Conservation (phyloP, 2,329 filamentous ascomycete species). For the Pseudogymnoascus pannorum region DNA sequence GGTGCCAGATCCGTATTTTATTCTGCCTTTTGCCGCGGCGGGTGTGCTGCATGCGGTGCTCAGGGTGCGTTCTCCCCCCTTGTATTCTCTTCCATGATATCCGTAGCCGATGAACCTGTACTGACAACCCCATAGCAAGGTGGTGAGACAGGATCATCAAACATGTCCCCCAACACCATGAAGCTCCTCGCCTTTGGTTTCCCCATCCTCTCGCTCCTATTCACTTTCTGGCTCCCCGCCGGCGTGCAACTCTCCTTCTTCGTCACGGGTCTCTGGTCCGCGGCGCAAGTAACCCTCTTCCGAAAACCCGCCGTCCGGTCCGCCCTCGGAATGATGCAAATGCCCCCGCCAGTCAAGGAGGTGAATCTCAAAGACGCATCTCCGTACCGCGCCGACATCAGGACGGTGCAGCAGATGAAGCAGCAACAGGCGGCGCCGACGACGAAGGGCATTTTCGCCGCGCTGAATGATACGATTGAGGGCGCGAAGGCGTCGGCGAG, state of each 20-base stretch:
- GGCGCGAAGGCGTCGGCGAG: slow-evolving; percentile 27
- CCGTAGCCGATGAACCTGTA: background rate
- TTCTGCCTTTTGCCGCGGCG: slow-evolving; percentile 62
- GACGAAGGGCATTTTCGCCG: slow-evolving; percentile 26
- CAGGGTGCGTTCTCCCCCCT: slow-evolving; percentile 19
- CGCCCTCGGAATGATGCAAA: slow-evolving; percentile 33
- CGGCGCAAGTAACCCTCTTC: slow-evolving; percentile 39
- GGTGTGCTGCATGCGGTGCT: slow-evolving; percentile 42
- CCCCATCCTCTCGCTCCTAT: slow-evolving; percentile 43
- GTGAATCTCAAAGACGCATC: slow-evolving; percentile 7
- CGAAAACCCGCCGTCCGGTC: slow-evolving; percentile 33
- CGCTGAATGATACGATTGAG: slow-evolving; percentile 24
- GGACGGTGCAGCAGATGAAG: slow-evolving; percentile 12
- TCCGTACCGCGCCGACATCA: slow-evolving; percentile 16
- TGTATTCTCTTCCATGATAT: slow-evolving; percentile 8
- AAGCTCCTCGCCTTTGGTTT: slow-evolving; percentile 40
- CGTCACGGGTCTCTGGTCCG: slow-evolving; percentile 32
- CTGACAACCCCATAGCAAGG: slow-evolving; percentile 32
- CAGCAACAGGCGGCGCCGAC: slow-evolving; percentile 18
- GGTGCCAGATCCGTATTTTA: slow-evolving; percentile 65
- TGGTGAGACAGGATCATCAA: slow-evolving; percentile 40
- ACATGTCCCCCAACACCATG: slow-evolving; percentile 28
- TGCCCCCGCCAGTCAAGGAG: slow-evolving; percentile 14
- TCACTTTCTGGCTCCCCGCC: slow-evolving; percentile 43
- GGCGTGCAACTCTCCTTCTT: slow-evolving; percentile 58